Base-by-base conservation (phyloP, 2,329 filamentous ascomycete species). In the Ampelomyces quisqualis region DNA sequence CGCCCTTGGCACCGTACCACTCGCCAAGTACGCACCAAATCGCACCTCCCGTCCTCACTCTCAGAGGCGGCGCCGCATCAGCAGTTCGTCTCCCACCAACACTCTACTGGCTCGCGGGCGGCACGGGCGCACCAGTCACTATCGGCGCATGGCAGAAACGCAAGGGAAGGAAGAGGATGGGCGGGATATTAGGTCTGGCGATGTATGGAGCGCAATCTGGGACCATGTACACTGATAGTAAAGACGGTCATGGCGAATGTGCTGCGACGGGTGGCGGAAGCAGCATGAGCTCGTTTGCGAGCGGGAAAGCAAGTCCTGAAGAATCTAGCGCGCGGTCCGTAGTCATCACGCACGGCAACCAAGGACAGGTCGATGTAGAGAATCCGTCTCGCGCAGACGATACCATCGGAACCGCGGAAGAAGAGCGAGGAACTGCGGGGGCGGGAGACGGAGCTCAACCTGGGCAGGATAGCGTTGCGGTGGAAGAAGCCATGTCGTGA, bases 21-120 rank as follows among this genome's bases (percentile, higher is more conserved):
- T 14, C 3, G 4, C 3, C 3, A 11, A 5, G 6, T 6, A 5
- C 3, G n/a, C 26, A 6, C 11, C 5, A 2, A 13, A 26, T 26
- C 26, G n/a, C 3, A 3, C n/a, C n/a, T 28, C 26, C 13, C 3
- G 15, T 14, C 26, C 26, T 10, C 26, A 13, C 4, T 3, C 26
- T 11, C 31, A 37, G 57, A 40, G 58, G 56, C 23, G 56, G 57
- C n/a, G 52, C 44, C 1, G 43, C 34, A 2, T 38, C 41, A 3
- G 20, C 40, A 19, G 35, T 54, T 4, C 37, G 30, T 1, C 24
- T 62, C 2, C 58, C 57, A 3, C 26, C 43, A 11, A 45, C 24
- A 1, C 34, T 65, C 0, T 60, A 46, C 24, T 63, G 48, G 40
- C 51, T 67, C 1, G 59, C 60, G 2, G 63, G 63, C 6, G 57